Evolutionary conservation across 2,329 filamentous ascomycete species (phyloP).

Genomic region (Colletotrichum somersetense): DNA sequence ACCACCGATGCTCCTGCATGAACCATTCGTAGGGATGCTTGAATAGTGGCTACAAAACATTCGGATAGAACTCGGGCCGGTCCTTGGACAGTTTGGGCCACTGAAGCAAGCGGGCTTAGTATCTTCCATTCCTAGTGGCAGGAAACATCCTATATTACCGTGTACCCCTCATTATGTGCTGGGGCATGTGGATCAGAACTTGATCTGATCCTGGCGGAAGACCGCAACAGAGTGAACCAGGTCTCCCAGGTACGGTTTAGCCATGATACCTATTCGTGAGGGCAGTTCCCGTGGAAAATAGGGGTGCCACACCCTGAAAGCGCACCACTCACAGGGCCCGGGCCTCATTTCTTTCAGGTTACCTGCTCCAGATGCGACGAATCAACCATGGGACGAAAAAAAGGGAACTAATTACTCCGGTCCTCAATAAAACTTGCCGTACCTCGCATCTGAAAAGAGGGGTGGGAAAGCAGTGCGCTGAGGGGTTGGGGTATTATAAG

Average conservation of each 20-base stretch:
- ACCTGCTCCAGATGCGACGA: not conserved
- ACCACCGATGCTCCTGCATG: not conserved
- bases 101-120: not conserved
- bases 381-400: constrained; percentile 17
- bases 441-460: constrained; percentile 25
- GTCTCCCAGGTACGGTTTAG: not conserved
- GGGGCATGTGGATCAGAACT: not conserved
- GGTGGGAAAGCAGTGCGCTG: not conserved
- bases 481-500: constrained; percentile 17
- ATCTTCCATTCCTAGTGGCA: not conserved
- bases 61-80: not conserved
- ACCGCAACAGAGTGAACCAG: not conserved
- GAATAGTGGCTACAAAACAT: not conserved
- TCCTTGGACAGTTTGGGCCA: not conserved
- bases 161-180: not conserved
- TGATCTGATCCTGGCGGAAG: not conserved
- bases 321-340: not conserved
- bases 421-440: not conserved
- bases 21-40: not conserved
- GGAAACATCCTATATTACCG: not conserved
- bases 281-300: not conserved
- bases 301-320: not conserved
- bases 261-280: not conserved
- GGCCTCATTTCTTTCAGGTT: too few species aligned
- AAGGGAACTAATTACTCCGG: not conserved